Conservation (phyloP, 2,329 filamentous ascomycete genomes). For the Calonectria henricotiae region DNA sequence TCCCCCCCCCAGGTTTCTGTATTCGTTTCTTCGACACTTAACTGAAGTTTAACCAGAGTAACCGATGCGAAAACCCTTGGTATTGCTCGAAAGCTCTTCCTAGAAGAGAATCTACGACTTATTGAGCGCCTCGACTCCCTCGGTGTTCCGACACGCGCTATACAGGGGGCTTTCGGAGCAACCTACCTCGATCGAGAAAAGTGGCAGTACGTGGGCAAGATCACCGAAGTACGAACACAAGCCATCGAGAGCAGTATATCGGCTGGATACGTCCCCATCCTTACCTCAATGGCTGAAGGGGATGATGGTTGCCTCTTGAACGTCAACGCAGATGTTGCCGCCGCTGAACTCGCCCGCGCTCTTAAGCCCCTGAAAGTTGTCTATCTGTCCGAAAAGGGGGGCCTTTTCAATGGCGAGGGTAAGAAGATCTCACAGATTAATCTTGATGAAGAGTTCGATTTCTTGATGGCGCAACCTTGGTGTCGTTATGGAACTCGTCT, state of each 20-base stretch:
- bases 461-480: slow-evolving; percentile 95
- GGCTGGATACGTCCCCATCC: slow-evolving; percentile 91
- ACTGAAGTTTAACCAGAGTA: slow-evolving; percentile 90
- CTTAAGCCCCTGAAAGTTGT: slow-evolving; percentile 97
- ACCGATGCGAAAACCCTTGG: slow-evolving; percentile 96
- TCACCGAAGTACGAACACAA: slow-evolving; percentile 91
- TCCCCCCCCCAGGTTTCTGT: no score
- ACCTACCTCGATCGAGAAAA: slow-evolving; percentile 96
- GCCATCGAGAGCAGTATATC: slow-evolving; percentile 94
- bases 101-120: slow-evolving; percentile 86
- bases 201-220: slow-evolving; percentile 96
- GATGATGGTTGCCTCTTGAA: slow-evolving; percentile 94
- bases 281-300: slow-evolving; percentile 97
- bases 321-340: slow-evolving; percentile 97
- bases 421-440: slow-evolving; percentile 87
- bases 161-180: slow-evolving; percentile 92
- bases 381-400: slow-evolving; percentile 97
- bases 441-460: slow-evolving; percentile 87
- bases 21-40: no score
- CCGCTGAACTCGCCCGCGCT: slow-evolving; percentile 90
- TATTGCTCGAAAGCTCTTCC: slow-evolving; percentile 91
- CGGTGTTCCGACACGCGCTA: slow-evolving; percentile 89
- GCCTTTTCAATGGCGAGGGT: slow-evolving; percentile 90
- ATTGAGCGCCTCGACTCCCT: slow-evolving; percentile 91
- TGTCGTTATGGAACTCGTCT: slow-evolving; percentile 94